A percentile compares a stretch with the other conserved stretches of the same genome.
Conservation (phyloP, 768 basidiomycete species). For the Boletus sp. region DNA sequence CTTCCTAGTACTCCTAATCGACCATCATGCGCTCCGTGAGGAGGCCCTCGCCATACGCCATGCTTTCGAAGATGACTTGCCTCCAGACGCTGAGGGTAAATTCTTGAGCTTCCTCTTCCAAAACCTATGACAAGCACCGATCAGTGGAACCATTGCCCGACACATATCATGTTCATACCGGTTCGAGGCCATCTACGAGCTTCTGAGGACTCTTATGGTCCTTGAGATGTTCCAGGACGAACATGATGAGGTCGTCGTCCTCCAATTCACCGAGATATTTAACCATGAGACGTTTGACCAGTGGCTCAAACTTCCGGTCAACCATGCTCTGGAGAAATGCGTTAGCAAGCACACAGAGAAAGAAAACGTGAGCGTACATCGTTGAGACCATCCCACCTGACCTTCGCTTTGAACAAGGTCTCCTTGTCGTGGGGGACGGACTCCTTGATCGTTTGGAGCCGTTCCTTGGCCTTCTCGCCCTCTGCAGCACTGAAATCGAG, state of each 20-base stretch:
- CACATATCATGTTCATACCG: slow-evolving; percentile 54
- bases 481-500: slow-evolving; percentile 87
- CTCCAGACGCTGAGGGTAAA: slow-evolving; percentile 82
- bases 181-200: slow-evolving; percentile 85
- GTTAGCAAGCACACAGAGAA: slow-evolving; percentile 12
- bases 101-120: slow-evolving; percentile 87
- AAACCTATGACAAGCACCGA: slow-evolving; percentile 50
- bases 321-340: slow-evolving; percentile 60
- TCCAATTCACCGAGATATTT: slow-evolving; percentile 90
- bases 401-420: slow-evolving; percentile 74
- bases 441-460: slow-evolving; percentile 70
- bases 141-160: neutral
- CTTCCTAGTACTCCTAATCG: slow-evolving; percentile 41
- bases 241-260: slow-evolving; percentile 92
- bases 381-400: slow-evolving; percentile 87
- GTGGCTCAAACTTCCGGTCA: slow-evolving; percentile 80
- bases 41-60: slow-evolving; percentile 87
- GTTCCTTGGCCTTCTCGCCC: slow-evolving; percentile 74
- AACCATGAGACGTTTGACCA: slow-evolving; percentile 78
- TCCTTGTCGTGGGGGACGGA: slow-evolving; percentile 79
- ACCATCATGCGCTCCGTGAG: slow-evolving; percentile 83
- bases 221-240: slow-evolving; percentile 87
- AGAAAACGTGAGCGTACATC: slow-evolving; percentile 54
- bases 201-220: slow-evolving; percentile 85
- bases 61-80: slow-evolving; percentile 91